These are phyloP conservation scores for Neurospora sp. DNA, from an alignment of 495 filamentous ascomycete species.

Conservation along the genomic window DNA sequence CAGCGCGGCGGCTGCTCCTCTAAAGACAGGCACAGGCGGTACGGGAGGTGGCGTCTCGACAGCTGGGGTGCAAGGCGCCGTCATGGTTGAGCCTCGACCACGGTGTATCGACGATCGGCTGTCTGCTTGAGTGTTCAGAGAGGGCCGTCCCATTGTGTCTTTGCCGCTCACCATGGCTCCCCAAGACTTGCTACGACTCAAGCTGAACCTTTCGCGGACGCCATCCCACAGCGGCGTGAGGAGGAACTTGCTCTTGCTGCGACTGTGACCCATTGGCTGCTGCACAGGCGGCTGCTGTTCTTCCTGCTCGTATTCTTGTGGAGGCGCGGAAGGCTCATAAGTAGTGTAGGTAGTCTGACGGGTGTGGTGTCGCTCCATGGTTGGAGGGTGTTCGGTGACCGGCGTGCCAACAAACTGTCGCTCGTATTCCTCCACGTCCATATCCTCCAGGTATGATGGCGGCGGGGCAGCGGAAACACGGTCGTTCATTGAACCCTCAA, in stretches of 20 bases:
- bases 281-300: neutral
- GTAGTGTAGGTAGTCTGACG: neutral
- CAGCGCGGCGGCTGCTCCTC: neutral
- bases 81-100: neutral
- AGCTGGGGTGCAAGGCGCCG: neutral
- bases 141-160: neutral
- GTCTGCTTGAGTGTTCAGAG: neutral
- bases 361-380: neutral
- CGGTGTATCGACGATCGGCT: neutral
- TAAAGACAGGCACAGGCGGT: neutral
- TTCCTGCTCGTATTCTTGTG: neutral
- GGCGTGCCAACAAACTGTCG: slow-evolving; percentile 21
- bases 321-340: neutral
- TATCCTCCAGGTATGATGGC: slow-evolving; percentile 46
- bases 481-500: slow-evolving; percentile 71
- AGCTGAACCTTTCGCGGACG: slow-evolving; percentile 16
- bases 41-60: neutral
- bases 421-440: slow-evolving; percentile 28
- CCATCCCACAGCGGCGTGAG: slow-evolving; percentile 25
- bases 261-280: neutral
- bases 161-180: slow-evolving; percentile 3
- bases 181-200: slow-evolving; percentile 16
- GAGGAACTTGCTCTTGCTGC: slow-evolving; percentile 13
- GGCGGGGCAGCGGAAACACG: slow-evolving; percentile 59
- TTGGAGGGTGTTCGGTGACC: neutral